Percentiles rank a stretch among this genome's conserved stretches.
Conservation (phyloP, 805 yeast species). For the Komagataella ulmi region DNA sequence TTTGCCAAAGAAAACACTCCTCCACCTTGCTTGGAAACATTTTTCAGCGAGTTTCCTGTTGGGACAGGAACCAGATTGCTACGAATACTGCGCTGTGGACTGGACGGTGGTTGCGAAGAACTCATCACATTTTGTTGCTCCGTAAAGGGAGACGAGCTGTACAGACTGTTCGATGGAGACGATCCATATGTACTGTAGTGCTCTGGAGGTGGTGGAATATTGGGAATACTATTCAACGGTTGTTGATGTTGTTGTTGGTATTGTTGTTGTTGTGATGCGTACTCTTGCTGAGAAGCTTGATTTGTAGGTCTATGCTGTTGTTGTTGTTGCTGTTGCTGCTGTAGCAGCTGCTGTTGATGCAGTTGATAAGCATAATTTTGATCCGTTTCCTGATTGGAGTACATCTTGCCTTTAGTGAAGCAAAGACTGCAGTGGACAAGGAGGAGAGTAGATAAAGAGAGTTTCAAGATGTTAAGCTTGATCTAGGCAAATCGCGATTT, state of each 20-base stretch:
- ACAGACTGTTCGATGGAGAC: slow-evolving; percentile 4
- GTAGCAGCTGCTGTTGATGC: slow-evolving; percentile 11
- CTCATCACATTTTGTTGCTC: slow-evolving; percentile 4
- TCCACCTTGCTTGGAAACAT: not conserved
- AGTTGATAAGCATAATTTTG: not conserved
- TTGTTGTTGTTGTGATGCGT: slow-evolving; percentile 10
- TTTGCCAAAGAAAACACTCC: not conserved
- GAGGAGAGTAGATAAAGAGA: not conserved
- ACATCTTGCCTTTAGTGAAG: slow-evolving; percentile 1
- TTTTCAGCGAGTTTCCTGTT: slow-evolving; percentile 1
- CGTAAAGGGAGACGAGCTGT: slow-evolving; percentile 3
- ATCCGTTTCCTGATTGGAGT: slow-evolving; percentile 1
- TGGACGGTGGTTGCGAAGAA: slow-evolving; percentile 16
- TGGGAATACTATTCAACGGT: slow-evolving; percentile 12
- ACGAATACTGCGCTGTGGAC: slow-evolving; percentile 20
- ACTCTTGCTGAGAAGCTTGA: not conserved
- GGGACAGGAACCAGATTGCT: slow-evolving; percentile 17
- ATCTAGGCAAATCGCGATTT: not conserved
- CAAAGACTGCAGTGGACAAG: not conserved
- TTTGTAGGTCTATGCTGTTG: slow-evolving; percentile 6
- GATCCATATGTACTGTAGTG: slow-evolving; percentile 1
- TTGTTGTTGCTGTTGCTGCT: slow-evolving; percentile 18
- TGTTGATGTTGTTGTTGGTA: slow-evolving; percentile 18
- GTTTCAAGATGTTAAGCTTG: not conserved
- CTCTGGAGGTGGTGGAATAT: slow-evolving; percentile 6